Base-by-base conservation (phyloP, 192 early-diverging fungal species). In the Entomortierella parvispora region DNA sequence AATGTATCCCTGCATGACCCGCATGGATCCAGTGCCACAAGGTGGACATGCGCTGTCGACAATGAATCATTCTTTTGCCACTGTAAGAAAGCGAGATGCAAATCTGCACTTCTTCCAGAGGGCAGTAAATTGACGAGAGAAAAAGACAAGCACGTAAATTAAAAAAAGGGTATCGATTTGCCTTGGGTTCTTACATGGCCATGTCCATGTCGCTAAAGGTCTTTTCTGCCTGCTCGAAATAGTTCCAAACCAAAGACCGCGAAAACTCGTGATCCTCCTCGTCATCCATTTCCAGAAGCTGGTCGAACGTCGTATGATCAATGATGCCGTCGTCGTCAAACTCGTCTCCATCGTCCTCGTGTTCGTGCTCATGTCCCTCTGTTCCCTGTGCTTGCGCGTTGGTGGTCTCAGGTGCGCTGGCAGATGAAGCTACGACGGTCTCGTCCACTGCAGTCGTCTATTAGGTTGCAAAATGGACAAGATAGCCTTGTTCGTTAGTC, bases 241-340 rank as follows among this genome's bases (percentile, higher is more conserved):
- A 96, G 81, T 95, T 90, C 61, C 82, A 75, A 3, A 95, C 91
- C 53, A 96, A 87, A 25, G 89, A 91, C 58, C 85, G 86, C 58
- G 91, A 94, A 65, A 97, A 93, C 44, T 88, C 88, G 65, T 90
- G 84, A 37, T 96, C 94, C 46, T 93, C 93, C 31, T 95, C 94
- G 58, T 96, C 94, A 79, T 97, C 96, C 96, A 97, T 97, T 50
- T 95, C 91, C 28, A 96, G 65, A 32, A 97, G 83, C 81, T 96
- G 94, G 64, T 96, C 90, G 80, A 97, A 96, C 22, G 90, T 93
- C 45, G 82, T 86, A 54, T 91, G 85, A 68, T 97, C 93, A 53
- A 96, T 85, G 40, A 97, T 71, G 23, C 20, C 58, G 42, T 68
- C 51, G 17, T 65, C 66, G 43, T 55, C 54, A 22, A 51, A 56